Evolutionary conservation across 2,329 filamentous ascomycete species (phyloP), one percentile per base, ranked within the genome.

Genomic region (Cladosporium sp.): DNA sequence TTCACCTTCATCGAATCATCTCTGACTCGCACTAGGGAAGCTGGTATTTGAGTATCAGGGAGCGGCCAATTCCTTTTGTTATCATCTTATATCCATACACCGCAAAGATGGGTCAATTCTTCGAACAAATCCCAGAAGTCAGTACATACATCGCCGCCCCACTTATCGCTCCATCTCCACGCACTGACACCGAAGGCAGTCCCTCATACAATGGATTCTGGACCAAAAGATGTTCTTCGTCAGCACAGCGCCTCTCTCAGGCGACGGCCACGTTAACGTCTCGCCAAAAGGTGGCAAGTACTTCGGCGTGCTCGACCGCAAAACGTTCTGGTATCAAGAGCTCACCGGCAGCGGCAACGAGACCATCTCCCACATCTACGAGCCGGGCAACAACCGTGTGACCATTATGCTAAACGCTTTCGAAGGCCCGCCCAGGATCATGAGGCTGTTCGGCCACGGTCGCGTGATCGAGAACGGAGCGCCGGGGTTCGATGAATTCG

Each of bases 301-400:
- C 67, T 80, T 81, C 65, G 80, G 80, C 31, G 74, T 82, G 28
- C 55, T 79, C 3, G 74, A 77, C 35, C 70, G 77, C 7, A 74
- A 72, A 5, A 74, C 75, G 0, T 82, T 81, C 71, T 81, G 79
- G 79, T 82, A 80, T 67, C 74, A 80, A 69, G 80, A 82, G 62
- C 72, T 81, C 0, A 77, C 75, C 1, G 80, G 80, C 14, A 76
- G 72, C 16, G 80, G 80, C 8, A 73, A 78, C n/a, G 80, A 82
- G 67, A 82, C 80, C 0, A 78, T 79, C 33, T 73, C 76, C 0
- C 80, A 82, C 62, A 69, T 82, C 11, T 73, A 79, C 66, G 80
- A 82, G 65, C 71, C 71, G 0, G 73, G 71, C 1, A 82, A 82
- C 69, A 80, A 78, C 1, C 67, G 79, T 12, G 79, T 81, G 40